phyloP scores from a whole-genome alignment of 768 basidiomycete species.

The Cystobasidium onofrii region DNA sequence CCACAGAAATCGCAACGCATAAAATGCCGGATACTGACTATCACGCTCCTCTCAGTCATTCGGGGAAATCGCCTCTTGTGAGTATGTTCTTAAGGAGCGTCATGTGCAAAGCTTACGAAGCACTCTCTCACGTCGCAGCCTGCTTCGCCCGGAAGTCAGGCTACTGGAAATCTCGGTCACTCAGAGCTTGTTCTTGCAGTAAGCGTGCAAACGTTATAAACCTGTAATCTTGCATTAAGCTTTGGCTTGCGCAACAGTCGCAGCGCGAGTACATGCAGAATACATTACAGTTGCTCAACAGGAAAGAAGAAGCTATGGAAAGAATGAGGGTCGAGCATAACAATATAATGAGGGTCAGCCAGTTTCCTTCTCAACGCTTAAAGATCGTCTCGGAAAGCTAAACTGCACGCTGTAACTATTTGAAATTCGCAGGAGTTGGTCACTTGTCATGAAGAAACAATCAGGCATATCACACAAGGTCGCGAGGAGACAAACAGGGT shows the following conservation, averaged over 20 bases:
- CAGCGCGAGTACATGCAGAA: conserved; percentile 21
- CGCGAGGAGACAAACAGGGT: conserved; percentile 18
- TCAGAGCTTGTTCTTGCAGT: background rate
- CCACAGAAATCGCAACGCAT: background rate
- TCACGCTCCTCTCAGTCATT: background rate
- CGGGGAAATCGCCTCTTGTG: background rate
- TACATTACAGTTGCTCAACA: background rate
- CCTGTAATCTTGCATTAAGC: no score
- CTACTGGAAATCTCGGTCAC: background rate
- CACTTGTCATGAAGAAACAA: conserved; percentile 21
- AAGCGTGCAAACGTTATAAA: background rate
- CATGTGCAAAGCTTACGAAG: background rate
- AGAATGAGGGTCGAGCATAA: conserved; percentile 18
- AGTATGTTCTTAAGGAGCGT: background rate
- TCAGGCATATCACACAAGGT: background rate
- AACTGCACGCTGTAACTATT: no score
- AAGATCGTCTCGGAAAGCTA: no score
- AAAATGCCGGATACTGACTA: background rate
- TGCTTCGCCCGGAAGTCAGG: background rate
- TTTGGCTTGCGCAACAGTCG: background rate
- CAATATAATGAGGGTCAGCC: background rate
- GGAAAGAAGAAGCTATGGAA: conserved; percentile 27
- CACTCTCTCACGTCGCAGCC: background rate
- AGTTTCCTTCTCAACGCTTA: no score
- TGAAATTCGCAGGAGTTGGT: background rate